Base-by-base conservation (phyloP, 306 rosid genomes). In the Fagus sylvatica region DNA sequence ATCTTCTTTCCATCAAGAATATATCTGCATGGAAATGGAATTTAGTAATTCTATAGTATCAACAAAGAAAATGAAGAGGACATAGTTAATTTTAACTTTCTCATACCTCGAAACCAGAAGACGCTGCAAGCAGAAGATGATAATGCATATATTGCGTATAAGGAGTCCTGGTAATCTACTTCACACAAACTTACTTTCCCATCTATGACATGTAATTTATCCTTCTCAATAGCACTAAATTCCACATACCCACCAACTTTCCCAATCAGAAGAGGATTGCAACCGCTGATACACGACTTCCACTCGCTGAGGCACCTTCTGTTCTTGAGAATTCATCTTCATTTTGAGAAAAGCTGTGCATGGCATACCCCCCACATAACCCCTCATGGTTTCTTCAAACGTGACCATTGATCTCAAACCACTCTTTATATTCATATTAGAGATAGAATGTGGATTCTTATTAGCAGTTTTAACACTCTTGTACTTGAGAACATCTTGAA, bases 141-240 rank as follows among this genome's bases (percentile, higher is more conserved):
- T 82, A 82, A 61, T 54, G 80, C 83, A 82, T 82, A 53, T 74
- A 78, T 40, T 82, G 86, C 41, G 83, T 82, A 77, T 78, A 82
- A 69, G 86, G 86, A 69, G 80, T 82, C 78, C 76, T 74, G 51
- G 51, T 51, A 42, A 74, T 72, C 83, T 51, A 79, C 69, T 11
- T 64, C 68, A 53, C 86, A 82, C 62, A 82, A 41, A 74, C 78
- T 78, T 33, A 78, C 72, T 71, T 74, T 74, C 62, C 83, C 83
- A 0, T 82, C 80, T 36, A 78, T 33, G 39, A 82, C 30, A 51
- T 74, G 77, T 70, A 82, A 74, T 6, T 69, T 55, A 0, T 74
- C 83, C 76, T 74, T 78, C 83, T 82, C 83, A 60, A 82, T 69
- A 59, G 77, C 77, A 56, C 48, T 75, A 54, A 78, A 60, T 70